Base-by-base conservation (phyloP, 768 basidiomycete species). In the Tephrocybe sp. region DNA sequence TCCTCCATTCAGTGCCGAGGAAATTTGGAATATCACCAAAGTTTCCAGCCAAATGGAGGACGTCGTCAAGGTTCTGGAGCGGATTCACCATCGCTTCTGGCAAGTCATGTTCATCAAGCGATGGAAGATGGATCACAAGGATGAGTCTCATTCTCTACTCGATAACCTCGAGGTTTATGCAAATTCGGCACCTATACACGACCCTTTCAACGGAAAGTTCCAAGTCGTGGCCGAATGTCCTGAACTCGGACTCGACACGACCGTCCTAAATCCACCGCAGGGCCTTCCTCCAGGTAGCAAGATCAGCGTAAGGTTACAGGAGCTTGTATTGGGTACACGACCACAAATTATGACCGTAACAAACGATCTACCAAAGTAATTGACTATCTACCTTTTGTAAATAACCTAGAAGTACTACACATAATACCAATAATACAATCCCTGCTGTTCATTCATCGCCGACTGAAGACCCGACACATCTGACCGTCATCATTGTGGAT, bases 1-100 rank as follows among this genome's bases (percentile, higher is more conserved):
- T 1, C 69, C 75, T 3, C 64, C 74, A 3, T 84, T 88, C 58
- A 69, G 70, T 24, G 41, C 57, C 2, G 66, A 70, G 24, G 76
- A 75, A 64, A 57, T 91, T 59, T 62, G 67, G 58, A 63, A 61
- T 10, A 71, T 79, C 47, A 72, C 66, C 8, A 55, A 65, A 1
- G 62, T 75, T 31, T 59, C 77, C 30, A 63, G 61, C 38, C 56
- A 58, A 23, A 61, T 58, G 37, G 79, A 83, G 46, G 64, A 57
- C 29, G 57, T 63, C 25, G 42, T 56, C 36, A 68, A 62, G 46
- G 60, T 66, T 4, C 55, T 62, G 6, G 61, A 70, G 18, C 55
- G 60, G 16, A 56, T 52, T 10, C 33, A 34, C 13, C 33, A 15
- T 0, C 50, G 53, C 24, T 74, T 66, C 51, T 75, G 71, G 68